Percentiles rank a stretch among this genome's conserved stretches.
Conservation (phyloP, 352 stramenopile genomes). For the Globisporangium viniferum region DNA sequence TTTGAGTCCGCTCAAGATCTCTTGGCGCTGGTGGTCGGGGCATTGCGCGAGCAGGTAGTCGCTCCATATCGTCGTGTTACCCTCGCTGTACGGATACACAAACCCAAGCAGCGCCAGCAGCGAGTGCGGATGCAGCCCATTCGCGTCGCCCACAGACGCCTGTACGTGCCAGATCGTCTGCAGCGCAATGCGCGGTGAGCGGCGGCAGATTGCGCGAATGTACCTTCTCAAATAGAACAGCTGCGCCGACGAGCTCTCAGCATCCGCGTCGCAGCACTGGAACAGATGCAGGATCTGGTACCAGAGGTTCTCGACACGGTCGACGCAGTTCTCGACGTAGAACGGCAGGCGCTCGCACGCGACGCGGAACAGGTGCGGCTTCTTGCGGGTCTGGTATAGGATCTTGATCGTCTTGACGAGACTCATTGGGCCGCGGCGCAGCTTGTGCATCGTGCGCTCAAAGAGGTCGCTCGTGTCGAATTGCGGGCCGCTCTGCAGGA, state of each 20-base stretch:
- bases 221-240: constrained; percentile 67
- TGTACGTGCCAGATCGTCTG: constrained; percentile 83
- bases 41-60: constrained; percentile 61
- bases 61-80: constrained; percentile 40
- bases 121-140: constrained; percentile 55
- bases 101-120: constrained; percentile 59
- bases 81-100: constrained; percentile 40
- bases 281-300: constrained; percentile 80
- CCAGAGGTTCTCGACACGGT: constrained; percentile 75
- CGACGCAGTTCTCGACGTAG: constrained; percentile 71
- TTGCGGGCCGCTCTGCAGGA: constrained; percentile 21
- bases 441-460: constrained; percentile 45
- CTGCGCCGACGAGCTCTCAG: constrained; percentile 41
- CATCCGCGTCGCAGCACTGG: constrained; percentile 62
- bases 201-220: constrained; percentile 66
- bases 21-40: constrained; percentile 45
- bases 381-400: constrained; percentile 71
- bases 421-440: constrained; percentile 56
- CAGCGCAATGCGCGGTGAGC: constrained; percentile 65
- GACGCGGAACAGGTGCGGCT: constrained; percentile 61
- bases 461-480: constrained; percentile 26
- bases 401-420: constrained; percentile 80
- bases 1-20: constrained; percentile 43
- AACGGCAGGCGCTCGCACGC: constrained; percentile 65
- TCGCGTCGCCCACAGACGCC: constrained; percentile 53